A percentile compares a stretch with the other conserved stretches of the same genome.
Conservation (phyloP, 2,329 filamentous ascomycete species). For the Delphinella strobiligena region DNA sequence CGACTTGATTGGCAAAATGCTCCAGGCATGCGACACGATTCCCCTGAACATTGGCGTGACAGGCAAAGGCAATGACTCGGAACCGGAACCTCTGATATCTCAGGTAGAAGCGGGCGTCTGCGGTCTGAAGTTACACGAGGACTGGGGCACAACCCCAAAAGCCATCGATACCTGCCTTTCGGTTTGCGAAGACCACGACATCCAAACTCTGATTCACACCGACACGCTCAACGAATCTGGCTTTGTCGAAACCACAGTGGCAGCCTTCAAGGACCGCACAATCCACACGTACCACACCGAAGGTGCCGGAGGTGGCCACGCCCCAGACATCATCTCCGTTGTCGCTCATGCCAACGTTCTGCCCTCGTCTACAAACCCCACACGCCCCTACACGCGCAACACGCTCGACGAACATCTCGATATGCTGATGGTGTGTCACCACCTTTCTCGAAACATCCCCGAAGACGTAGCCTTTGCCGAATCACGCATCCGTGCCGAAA, state of each 20-base stretch:
- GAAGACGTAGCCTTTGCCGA: slow-evolving; percentile 95
- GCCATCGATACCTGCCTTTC: slow-evolving; percentile 77
- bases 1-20: slow-evolving; percentile 75
- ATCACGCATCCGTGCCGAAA: slow-evolving; percentile 86
- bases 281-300: slow-evolving; percentile 98
- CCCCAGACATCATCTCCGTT: slow-evolving; percentile 89
- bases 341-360: slow-evolving; percentile 83
- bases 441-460: slow-evolving; percentile 81
- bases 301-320: slow-evolving; percentile 87
- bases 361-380: slow-evolving; percentile 85
- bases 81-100: slow-evolving; percentile 57
- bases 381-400: slow-evolving; percentile 78
- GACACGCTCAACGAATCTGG: slow-evolving; percentile 94
- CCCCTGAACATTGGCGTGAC: slow-evolving; percentile 87
- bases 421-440: slow-evolving; percentile 98
- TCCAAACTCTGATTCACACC: slow-evolving; percentile 90
- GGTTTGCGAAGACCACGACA: slow-evolving; percentile 82
- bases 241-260: slow-evolving; percentile 87
- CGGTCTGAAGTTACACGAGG: slow-evolving; percentile 88
- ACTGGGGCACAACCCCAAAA: slow-evolving; percentile 86
- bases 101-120: slow-evolving; percentile 75
- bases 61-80: slow-evolving; percentile 83
- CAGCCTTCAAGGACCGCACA: slow-evolving; percentile 71
- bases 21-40: slow-evolving; percentile 70
- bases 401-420: slow-evolving; percentile 93